phyloP scores from a whole-genome alignment of 257 asterid species.

The Asclepias syriaca region DNA sequence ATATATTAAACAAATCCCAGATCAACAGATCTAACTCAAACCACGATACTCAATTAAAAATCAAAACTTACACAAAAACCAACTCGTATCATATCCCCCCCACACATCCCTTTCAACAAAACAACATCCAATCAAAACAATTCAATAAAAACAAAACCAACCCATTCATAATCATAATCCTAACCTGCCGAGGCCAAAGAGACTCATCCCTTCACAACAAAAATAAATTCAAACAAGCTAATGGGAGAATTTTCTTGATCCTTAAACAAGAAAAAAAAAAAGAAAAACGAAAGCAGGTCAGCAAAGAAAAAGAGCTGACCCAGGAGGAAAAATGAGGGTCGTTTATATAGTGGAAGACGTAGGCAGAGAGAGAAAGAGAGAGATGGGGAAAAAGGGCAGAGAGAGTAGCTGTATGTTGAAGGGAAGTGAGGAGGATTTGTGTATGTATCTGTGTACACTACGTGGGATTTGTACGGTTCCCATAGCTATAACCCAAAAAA shows the following conservation, averaged over 20 bases:
- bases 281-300: constrained; percentile 19
- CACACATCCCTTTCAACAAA: neutral
- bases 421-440: neutral
- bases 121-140: neutral
- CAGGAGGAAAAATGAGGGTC: neutral
- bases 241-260: constrained; percentile 6
- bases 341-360: neutral
- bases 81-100: neutral
- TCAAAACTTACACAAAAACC: neutral
- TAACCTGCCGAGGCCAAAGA: constrained; percentile 93
- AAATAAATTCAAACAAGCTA: neutral
- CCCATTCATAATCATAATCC: neutral
- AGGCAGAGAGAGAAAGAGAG: too few species aligned
- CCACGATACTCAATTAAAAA: neutral
- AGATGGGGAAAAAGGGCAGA: neutral
- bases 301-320: constrained; percentile 19
- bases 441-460: neutral
- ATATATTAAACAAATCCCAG: constrained; percentile 1
- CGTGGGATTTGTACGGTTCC: constrained; percentile 2
- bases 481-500: constrained; percentile 1
- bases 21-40: constrained; percentile 4
- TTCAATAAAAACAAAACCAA: neutral
- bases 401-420: neutral
- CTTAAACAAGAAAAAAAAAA: neutral
- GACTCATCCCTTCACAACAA: constrained; percentile 59